Evolutionary conservation across 345 rosid genomes (phyloP), one percentile per base, ranked within the genome.

Genomic region (Brassica rapa): DNA sequence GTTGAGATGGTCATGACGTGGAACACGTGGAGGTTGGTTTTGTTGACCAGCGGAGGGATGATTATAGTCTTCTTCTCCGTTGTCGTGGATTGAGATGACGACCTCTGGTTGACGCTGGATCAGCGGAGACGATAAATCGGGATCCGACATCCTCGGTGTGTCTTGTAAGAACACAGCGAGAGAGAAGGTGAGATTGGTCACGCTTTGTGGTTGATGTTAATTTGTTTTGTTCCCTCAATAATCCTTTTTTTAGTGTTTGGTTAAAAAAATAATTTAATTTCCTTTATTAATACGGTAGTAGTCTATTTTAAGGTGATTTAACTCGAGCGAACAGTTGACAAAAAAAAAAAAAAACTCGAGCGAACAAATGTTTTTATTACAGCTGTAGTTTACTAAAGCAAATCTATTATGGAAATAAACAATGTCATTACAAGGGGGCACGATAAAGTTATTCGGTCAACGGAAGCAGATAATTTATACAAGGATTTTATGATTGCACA

Each of bases 121-220:
- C 73, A 92, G 83, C 1, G 92, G 92, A 15, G 91, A 86, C 32
- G 84, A 43, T 70, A 92, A 82, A 68, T 85, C 88, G 25, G 73
- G 75, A 80, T 81, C 87, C 66, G 86, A 88, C 98, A 91, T 90
- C 9, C 75, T 55, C 73, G 71, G 81, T 43, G 56, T 69, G 83
- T 55, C 7, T 9, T 32, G 59, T 53, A 11, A 75, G 56, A 63
- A 66, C 70, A 73, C 43, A 73, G 77, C 62, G 77, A 78, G 74
- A 61, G 62, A 57, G 27, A 55, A 3, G 5, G 0, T 39, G 64
- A 67, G 71, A 76, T 66, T 60, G 75, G 33, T 21, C 62, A 81
- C 73, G 69, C 77, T 55, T 4, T 80, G 84, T 76, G 81, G 84
- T 76, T 41, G 73, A 27, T 77, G 66, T 66, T 25, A 5, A 49